Evolutionary conservation across 1,139 yeast genomes (phyloP), one percentile per base, ranked within the genome.

Genomic region (Candida tetrigidarum): DNA sequence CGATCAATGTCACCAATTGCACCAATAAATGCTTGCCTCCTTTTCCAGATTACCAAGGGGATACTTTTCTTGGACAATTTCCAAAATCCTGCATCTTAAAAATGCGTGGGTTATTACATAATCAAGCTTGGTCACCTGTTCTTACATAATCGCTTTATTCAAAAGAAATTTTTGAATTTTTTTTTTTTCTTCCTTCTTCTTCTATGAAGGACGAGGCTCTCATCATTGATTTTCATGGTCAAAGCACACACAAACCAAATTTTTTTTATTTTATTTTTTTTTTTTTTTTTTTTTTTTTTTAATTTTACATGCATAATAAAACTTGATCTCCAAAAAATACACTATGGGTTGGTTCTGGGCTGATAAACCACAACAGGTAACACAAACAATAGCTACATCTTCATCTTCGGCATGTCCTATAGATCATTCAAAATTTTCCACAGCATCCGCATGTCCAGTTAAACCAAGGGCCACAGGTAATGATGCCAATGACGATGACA

Each of bases 331-430:
- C 29, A 34, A 22, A 15, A 28, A 27, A 19, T 20, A 29, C 35
- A 40, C 20, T 9, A 86, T 88, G 96, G 96, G 96, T 55, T 84
- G 91, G 90, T 86, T 86, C 64, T 86, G 93, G 93, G 85, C 89
- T 41, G 80, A 75, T 49, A 53, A 55, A 16, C 43, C 52, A 12
- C 48, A 18, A 19, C 50, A 14, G 37, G 42, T 10, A 7, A 5
- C 16, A 9, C 12, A n/a, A n/a, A 25, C 33, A 54, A 46, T 41
- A 2, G 27, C 45, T 9, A 15, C 37, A 11, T 18, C 45, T n/a
- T 29, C 29, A 26, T 28, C 15, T 4, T 28, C 47, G 3, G 25
- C 41, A 11, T 71, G 76, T 57, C 79, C 77, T 4, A 67, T 67
- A 50, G 65, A 63, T 58, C 67, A 60, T 33, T 38, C 46, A 5